Base-by-base conservation (phyloP, 345 rosid species). In the Cochlearia excelsa region DNA sequence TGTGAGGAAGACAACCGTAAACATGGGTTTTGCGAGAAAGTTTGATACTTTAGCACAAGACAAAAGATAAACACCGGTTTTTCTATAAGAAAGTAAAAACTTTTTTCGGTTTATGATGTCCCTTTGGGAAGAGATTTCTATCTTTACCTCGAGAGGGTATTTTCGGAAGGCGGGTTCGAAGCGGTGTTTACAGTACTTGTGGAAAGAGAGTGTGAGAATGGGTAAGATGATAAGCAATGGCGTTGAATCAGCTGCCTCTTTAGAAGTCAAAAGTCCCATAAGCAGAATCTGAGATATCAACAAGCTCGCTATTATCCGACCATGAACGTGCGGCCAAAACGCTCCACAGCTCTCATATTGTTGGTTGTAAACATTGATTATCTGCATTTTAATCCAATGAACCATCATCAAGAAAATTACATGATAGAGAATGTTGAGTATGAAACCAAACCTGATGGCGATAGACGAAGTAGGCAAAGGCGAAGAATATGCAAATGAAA, bases 241-340 rank as follows among this genome's bases (percentile, higher is more conserved):
- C 29, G 97, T 89, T n/a, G 97, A 93, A 16, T 87, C 80, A 26
- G 92, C 96, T 59, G 99, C 99, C 38, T 82, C 49, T 75, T 93
- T 93, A 5, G 99, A 89, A 41, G 89, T 72, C 55, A 93, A 91
- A 58, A 93, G 79, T 23, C 99, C 99, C 85, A 87, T 48, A 46
- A 93, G 68, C 51, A 87, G 80, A 46, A 93, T 80, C 67, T 93
- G 97, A 67, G 95, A 89, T 74, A 89, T 84, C 84, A 93, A 40
- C 62, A 93, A 78, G 82, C 97, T 76, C 4, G 88, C 95, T 2
- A 89, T 65, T 65, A 93, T 85, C 56, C 97, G 84, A 61, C 83
- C 81, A 65, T 89, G 95, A 59, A 93, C 84, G 27, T 93, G 97
- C 0, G 99, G 99, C 99, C 99, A 93, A 75, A 93, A 93, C 7